Evolutionary conservation across 139 green algal species (phyloP), one percentile per base, ranked within the genome.

Genomic region (Ostreobium quekettii): DNA sequence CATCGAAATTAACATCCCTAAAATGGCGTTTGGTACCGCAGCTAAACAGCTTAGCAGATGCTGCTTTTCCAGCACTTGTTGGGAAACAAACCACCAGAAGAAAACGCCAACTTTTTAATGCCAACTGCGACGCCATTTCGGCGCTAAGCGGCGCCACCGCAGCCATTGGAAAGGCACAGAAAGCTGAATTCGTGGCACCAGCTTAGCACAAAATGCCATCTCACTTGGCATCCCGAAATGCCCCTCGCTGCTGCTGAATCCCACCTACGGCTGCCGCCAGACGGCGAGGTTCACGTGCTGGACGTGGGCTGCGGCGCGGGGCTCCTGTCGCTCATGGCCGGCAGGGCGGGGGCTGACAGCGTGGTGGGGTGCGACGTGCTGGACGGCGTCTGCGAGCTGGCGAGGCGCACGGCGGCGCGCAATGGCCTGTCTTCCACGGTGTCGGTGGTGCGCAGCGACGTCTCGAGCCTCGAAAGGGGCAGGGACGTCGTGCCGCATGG

Each of bases 251-350:
- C 11, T 31, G 5, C 29, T 3, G 31, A 15, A 3, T n/a, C 59
- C 30, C 0, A 35, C 1, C 1, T 53, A 64, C 37, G 49, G 59
- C 1, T 38, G 56, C 1, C 29, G 3, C 35, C 46, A 74, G 72
- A 66, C 30, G 8, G 36, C 22, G 19, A 3, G 2, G 67, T 71
- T 1, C 47, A 76, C 11, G 38, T 85, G 15, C 59, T 90, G 47
- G 86, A 93, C 47, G 76, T 93, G 35, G 87, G 87, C 26, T 85
- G 77, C 62, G 87, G 87, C 29, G 76, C 80, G 26, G 87, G 86
- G 1, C 60, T 86, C 3, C 64, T 89, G 26, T 46, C 76, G 8
- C 78, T 90, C 26, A 64, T 73, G 74, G 19, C 78, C 81, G 46
- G 83, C 74, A 2, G 56, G 61, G 53, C 78, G 81, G 83, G 86